Percentiles rank a stretch among this genome's conserved stretches.
phyloP scores from a whole-genome alignment of 2,329 filamentous ascomycete species.

The Thermomyces lanuginosus region DNA sequence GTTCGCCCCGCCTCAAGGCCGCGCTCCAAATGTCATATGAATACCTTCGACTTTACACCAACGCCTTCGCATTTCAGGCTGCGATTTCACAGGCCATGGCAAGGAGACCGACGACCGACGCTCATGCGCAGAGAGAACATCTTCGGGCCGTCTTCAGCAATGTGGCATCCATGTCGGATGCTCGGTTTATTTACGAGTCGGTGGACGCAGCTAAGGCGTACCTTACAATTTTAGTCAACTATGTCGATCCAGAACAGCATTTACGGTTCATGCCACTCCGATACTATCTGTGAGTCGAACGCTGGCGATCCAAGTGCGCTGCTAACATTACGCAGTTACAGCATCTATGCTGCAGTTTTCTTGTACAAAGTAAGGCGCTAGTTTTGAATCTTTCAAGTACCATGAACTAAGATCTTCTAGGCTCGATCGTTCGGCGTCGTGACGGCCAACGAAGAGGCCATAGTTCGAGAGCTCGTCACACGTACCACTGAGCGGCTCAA shows the following conservation, averaged over 20 bases:
- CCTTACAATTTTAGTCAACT: constrained; percentile 42
- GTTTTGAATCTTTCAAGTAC: neutral
- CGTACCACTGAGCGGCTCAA: constrained; percentile 44
- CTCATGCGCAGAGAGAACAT: constrained; percentile 22
- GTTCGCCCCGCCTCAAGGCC: constrained; percentile 48
- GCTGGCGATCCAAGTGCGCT: neutral
- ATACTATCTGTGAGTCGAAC: constrained; percentile 40
- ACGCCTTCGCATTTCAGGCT: constrained; percentile 60
- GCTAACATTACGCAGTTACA: constrained; percentile 18
- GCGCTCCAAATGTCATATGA: constrained; percentile 55
- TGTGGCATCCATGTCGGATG: constrained; percentile 44
- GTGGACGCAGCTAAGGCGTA: constrained; percentile 48
- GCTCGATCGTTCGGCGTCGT: constrained; percentile 45
- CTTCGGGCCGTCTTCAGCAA: constrained; percentile 34
- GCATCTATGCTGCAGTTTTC: constrained; percentile 49
- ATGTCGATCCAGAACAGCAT: constrained; percentile 41
- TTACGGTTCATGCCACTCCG: constrained; percentile 48
- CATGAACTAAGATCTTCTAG: constrained; percentile 12
- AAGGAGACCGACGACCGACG: constrained; percentile 21
- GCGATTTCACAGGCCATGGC: constrained; percentile 40
- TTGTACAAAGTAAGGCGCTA: constrained; percentile 39
- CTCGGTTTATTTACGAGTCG: constrained; percentile 50
- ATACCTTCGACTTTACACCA: constrained; percentile 56
- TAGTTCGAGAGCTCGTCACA: constrained; percentile 41
- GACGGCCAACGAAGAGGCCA: constrained; percentile 37